These are phyloP conservation scores for Alternaria ventricosa DNA, from an alignment of 2,329 filamentous ascomycete genomes.

Conservation along the genomic window DNA sequence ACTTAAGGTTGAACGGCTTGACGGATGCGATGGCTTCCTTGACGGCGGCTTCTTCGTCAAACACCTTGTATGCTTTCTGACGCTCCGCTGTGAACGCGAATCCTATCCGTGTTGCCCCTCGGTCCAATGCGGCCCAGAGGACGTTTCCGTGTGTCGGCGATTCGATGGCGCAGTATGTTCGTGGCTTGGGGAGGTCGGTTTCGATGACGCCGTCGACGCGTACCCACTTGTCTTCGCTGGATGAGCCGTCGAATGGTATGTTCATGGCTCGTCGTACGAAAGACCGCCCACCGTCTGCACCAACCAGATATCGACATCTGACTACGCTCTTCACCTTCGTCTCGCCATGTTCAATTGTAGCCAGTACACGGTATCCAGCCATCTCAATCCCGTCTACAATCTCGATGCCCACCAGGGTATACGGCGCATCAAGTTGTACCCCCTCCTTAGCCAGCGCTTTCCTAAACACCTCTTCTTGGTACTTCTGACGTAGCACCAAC, in stretches of 20 bases:
- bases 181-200: constrained; percentile 58
- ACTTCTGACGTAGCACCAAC: constrained; percentile 63
- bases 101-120: constrained; percentile 61
- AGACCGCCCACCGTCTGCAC: constrained; percentile 60
- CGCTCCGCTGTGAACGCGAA: constrained; percentile 58
- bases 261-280: constrained; percentile 56
- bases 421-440: constrained; percentile 45
- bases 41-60: constrained; percentile 48
- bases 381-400: constrained; percentile 44
- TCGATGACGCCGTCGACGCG: constrained; percentile 59
- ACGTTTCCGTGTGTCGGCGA: constrained; percentile 62
- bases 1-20: constrained; percentile 50
- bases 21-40: constrained; percentile 50
- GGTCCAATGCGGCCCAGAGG: constrained; percentile 62
- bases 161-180: constrained; percentile 59
- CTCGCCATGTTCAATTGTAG: constrained; percentile 37
- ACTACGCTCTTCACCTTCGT: constrained; percentile 36
- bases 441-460: constrained; percentile 48
- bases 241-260: constrained; percentile 59
- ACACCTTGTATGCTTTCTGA: constrained; percentile 43
- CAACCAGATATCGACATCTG: constrained; percentile 58
- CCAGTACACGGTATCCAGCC: constrained; percentile 35
- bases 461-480: constrained; percentile 62
- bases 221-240: constrained; percentile 61
- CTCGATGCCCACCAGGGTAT: constrained; percentile 48